phyloP scores from a whole-genome alignment of 2,329 filamentous ascomycete species.

The Colletotrichum scovillei region DNA sequence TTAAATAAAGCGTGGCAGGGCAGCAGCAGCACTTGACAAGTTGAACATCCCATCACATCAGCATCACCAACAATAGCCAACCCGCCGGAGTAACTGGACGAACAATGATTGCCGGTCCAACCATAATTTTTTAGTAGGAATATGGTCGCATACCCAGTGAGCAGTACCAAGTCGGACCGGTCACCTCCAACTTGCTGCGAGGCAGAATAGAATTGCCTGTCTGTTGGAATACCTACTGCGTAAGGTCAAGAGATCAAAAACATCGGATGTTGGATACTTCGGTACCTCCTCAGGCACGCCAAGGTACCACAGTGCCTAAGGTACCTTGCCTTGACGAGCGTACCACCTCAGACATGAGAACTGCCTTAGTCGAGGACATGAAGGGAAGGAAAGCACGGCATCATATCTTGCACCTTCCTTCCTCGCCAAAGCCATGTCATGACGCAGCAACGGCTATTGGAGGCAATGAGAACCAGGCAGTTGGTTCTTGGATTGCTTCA shows the following conservation, averaged over 20 bases:
- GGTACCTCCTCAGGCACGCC: too few species aligned
- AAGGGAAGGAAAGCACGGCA: neutral
- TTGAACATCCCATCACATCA: neutral
- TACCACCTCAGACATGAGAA: neutral
- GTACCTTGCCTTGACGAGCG: neutral
- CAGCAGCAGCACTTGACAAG: neutral
- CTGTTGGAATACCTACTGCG: too few species aligned
- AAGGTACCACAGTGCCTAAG: neutral
- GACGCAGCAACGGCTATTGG: neutral
- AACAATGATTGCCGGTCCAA: neutral
- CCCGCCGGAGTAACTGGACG: neutral
- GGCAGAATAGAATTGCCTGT: neutral
- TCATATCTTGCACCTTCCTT: neutral
- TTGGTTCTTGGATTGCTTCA: neutral
- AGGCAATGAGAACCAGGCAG: neutral
- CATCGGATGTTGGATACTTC: too few species aligned
- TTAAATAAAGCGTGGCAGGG: slow-evolving; percentile 1
- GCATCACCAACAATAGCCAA: slow-evolving; percentile 5
- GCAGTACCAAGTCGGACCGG: neutral
- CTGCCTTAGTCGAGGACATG: neutral
- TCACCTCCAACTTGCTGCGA: neutral
- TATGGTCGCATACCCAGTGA: neutral
- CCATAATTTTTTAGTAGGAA: neutral
- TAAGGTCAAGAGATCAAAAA: neutral
- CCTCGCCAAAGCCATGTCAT: neutral